phyloP scores from a whole-genome alignment of 176 grass and related monocot species.

The Oryza coarctata region DNA sequence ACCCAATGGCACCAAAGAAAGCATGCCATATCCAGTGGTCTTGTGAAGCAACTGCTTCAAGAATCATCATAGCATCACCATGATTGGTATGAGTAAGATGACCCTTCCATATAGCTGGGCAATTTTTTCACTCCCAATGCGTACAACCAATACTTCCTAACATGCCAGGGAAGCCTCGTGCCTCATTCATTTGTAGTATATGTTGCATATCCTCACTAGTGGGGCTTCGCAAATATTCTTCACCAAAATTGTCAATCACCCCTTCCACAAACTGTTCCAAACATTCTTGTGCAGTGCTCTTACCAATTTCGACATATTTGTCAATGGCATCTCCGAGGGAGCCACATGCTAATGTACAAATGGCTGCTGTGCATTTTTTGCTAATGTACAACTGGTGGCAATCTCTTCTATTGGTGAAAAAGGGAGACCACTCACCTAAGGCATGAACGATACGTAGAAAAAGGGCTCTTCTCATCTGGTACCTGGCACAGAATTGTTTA shows the following conservation, averaged over 20 bases:
- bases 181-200: slow-evolving; percentile 22
- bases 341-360: slow-evolving; percentile 35
- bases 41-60: slow-evolving; percentile 37
- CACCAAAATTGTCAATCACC: slow-evolving; percentile 37
- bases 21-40: slow-evolving; percentile 42
- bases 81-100: slow-evolving; percentile 37
- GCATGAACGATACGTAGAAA: slow-evolving; percentile 36
- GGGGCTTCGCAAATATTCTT: slow-evolving; percentile 35
- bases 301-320: slow-evolving; percentile 43
- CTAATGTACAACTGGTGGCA: slow-evolving; percentile 25
- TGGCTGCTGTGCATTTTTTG: slow-evolving; percentile 45
- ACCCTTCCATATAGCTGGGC: slow-evolving; percentile 37
- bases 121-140: slow-evolving; percentile 35
- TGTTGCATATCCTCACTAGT: slow-evolving; percentile 13
- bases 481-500: slow-evolving; percentile 16
- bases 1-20: slow-evolving; percentile 32
- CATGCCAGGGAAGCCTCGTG: slow-evolving; percentile 39
- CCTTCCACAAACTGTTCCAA: slow-evolving; percentile 33
- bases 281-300: slow-evolving; percentile 30
- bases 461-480: slow-evolving; percentile 35
- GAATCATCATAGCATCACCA: slow-evolving; percentile 8
- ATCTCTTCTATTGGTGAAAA: slow-evolving; percentile 41
- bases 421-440: slow-evolving; percentile 39
- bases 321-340: not conserved
- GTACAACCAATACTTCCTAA: slow-evolving; percentile 39